phyloP scores from a whole-genome alignment of 352 stramenopile genomes.

The Globisporangium radiosum region DNA sequence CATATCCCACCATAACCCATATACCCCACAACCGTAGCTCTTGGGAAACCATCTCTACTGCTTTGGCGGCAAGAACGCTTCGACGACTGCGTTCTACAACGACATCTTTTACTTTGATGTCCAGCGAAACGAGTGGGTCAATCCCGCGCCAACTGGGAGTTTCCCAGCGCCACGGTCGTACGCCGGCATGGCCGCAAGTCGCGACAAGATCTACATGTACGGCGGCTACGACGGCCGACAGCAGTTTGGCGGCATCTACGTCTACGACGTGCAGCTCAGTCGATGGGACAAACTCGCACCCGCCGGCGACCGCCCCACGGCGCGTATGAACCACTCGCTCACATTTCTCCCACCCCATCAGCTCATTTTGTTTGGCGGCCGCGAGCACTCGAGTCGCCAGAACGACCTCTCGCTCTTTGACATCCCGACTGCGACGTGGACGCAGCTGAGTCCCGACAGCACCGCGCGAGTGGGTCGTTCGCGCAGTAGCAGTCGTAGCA shows the following conservation, averaged over 20 bases:
- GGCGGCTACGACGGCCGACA: slow-evolving; percentile 47
- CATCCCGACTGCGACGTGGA: slow-evolving; percentile 24
- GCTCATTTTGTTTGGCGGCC: slow-evolving; percentile 55
- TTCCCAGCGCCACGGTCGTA: slow-evolving; percentile 39
- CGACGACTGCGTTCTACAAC: slow-evolving; percentile 43
- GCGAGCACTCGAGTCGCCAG: slow-evolving; percentile 31
- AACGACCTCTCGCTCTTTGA: slow-evolving; percentile 60
- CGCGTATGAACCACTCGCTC: slow-evolving; percentile 58
- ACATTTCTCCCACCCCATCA: slow-evolving; percentile 39
- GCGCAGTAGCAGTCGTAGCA: slow-evolving; percentile 4
- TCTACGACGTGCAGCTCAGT: slow-evolving; percentile 40
- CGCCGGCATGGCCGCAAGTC: slow-evolving; percentile 36
- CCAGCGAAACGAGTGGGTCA: slow-evolving; percentile 48
- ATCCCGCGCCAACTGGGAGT: slow-evolving; percentile 23
- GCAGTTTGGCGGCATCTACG: slow-evolving; percentile 51
- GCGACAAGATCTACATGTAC: slow-evolving; percentile 64
- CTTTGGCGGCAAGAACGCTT: slow-evolving; percentile 62
- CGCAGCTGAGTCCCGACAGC: slow-evolving; percentile 12
- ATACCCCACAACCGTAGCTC: slow-evolving; percentile 15
- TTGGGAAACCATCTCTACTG: slow-evolving; percentile 59
- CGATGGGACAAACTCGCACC: slow-evolving; percentile 50
- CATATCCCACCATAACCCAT: not conserved
- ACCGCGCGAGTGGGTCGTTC: slow-evolving; percentile 1
- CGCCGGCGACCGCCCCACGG: slow-evolving; percentile 27
- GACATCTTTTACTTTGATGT: slow-evolving; percentile 76